phyloP scores from a whole-genome alignment of 1,284 basidiomycete species.

The Pseudomicrostroma phylloplanum region DNA sequence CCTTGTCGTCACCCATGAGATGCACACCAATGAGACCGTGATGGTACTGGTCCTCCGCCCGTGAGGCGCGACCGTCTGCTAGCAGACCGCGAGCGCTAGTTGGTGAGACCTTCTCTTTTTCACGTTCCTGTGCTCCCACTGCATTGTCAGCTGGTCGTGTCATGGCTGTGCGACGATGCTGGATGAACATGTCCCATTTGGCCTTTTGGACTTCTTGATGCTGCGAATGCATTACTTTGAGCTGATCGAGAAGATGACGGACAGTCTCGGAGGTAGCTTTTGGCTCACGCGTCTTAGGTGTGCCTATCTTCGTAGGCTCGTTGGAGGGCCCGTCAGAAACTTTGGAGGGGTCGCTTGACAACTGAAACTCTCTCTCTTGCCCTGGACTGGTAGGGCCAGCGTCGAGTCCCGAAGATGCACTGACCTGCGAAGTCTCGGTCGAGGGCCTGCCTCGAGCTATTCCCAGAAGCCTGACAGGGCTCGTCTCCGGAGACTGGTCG shows the following conservation, averaged over 20 bases:
- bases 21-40: slow-evolving; percentile 69
- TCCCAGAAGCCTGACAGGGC: slow-evolving; percentile 17
- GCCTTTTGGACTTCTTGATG: slow-evolving; percentile 67
- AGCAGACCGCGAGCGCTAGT: background rate
- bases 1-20: slow-evolving; percentile 68
- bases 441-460: slow-evolving; percentile 50
- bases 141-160: background rate
- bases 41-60: slow-evolving; percentile 31
- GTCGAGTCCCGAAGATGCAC: slow-evolving; percentile 25
- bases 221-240: slow-evolving; percentile 78
- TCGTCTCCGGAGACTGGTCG: background rate
- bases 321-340: background rate
- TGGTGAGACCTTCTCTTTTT: background rate
- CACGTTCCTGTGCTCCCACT: background rate
- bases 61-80: no score
- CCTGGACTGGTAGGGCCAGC: slow-evolving; percentile 25
- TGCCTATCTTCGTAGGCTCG: background rate
- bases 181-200: slow-evolving; percentile 84
- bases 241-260: slow-evolving; percentile 67
- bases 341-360: background rate
- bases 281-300: background rate
- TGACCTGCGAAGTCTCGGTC: slow-evolving; percentile 30
- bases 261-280: slow-evolving; percentile 63
- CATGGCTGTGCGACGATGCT: slow-evolving; percentile 51
- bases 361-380: slow-evolving; percentile 16